These are phyloP conservation scores for Rasamsonia emersonii DNA, from an alignment of 2,329 filamentous ascomycete genomes.

Conservation along the genomic window DNA sequence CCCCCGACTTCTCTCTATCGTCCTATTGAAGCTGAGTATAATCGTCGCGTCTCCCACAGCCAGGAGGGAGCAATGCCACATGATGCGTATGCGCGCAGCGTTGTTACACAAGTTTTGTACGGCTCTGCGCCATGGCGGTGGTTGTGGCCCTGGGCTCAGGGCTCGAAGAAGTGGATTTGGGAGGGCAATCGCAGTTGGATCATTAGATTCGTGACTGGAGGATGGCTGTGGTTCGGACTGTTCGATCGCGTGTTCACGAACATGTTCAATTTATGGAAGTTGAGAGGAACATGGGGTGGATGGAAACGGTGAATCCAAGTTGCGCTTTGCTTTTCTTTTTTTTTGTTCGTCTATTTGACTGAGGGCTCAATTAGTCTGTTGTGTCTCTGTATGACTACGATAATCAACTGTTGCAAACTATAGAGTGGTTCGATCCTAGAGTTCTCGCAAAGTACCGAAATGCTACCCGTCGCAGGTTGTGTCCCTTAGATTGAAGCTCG, in stretches of 20 bases:
- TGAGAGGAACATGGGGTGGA: slow-evolving; percentile 18
- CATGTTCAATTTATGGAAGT: slow-evolving; percentile 45
- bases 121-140: slow-evolving; percentile 38
- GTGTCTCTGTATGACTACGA: too few relatives aligned
- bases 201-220: slow-evolving; percentile 33
- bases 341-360: too few relatives aligned
- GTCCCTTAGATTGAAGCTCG: too few relatives aligned
- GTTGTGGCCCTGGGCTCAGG: slow-evolving; percentile 40
- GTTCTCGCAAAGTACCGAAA: too few relatives aligned
- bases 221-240: slow-evolving; percentile 35
- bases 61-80: slow-evolving; percentile 46
- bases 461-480: too few relatives aligned
- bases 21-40: slow-evolving; percentile 45
- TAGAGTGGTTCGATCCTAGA: too few relatives aligned
- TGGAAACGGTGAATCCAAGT: neutral
- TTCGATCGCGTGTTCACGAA: slow-evolving; percentile 38
- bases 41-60: slow-evolving; percentile 43
- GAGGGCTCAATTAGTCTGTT: too few relatives aligned
- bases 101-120: slow-evolving; percentile 45
- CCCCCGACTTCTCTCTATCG: slow-evolving; percentile 43
- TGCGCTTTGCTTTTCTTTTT: too few relatives aligned
- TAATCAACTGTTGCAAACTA: too few relatives aligned
- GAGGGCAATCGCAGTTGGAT: slow-evolving; percentile 44
- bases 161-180: slow-evolving; percentile 33
- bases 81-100: slow-evolving; percentile 45